Evolutionary conservation across 441 rosid species (phyloP), one percentile per base, ranked within the genome.

Genomic region (Populus hybrid): DNA sequence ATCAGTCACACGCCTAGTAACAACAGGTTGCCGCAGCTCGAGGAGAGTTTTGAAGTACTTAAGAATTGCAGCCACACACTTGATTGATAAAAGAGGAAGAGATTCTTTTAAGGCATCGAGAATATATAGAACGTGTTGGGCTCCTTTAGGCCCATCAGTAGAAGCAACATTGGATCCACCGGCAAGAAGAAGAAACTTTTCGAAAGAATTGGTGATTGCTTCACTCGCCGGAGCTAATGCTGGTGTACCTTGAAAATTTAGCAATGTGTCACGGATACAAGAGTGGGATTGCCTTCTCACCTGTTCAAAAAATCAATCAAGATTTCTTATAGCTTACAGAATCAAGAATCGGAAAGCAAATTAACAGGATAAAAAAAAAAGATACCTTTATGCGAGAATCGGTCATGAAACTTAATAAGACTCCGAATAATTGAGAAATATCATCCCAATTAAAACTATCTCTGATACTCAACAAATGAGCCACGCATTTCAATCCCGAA

Each of bases 61-160:
- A 30, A 95, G 88, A 71, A 90, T 69, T 21, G 74, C 68, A 78
- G 91, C 82, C 38, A 83, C 85, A 84, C 82, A 85, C 81, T 90
- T 89, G 79, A 70, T 71, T 7, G 93, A 86, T 94, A 95, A 82
- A 79, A 88, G 83, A 59, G 97, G 94, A 81, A 94, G 88, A 75
- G 93, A 90, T 72, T 92, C 97, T 83, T 90, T 92, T 19, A 96
- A 83, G 61, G 95, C 86, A 57, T 87, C 92, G 12, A 95, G 83
- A 82, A 92, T 71, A 79, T 84, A 84, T 19, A 95, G 84, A 69
- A 94, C 92, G 81, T 90, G 94, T 81, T 88, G 91, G 42, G 93
- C 99, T 80, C 95, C 97, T 80, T 78, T 84, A 9, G 90, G 81
- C 75, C 86, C 91, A 81, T 92, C 96, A 9, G 72, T 72, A 24